Conservation (phyloP, 1,284 basidiomycete genomes). For the Termitomyces sp. region DNA sequence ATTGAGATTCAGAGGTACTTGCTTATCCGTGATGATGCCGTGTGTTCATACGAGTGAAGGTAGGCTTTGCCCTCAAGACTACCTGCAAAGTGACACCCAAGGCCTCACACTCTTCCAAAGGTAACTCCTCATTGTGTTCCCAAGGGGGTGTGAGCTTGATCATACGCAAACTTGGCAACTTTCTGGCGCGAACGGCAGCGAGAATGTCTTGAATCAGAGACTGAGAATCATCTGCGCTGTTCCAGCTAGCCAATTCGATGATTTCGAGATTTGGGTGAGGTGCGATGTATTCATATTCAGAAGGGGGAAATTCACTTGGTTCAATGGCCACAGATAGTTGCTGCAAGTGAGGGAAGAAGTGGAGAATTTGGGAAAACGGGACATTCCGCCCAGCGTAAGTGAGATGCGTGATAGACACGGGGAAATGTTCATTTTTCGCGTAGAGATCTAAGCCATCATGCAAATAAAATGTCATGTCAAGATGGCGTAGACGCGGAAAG, state of each 20-base stretch:
- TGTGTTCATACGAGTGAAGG: too few species aligned
- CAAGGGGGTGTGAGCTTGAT: not conserved
- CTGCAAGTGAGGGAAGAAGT: not conserved
- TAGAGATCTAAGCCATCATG: not conserved
- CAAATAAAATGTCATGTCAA: not conserved
- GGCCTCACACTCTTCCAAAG: too few species aligned
- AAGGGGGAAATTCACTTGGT: too few species aligned
- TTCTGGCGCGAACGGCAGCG: not conserved
- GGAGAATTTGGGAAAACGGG: not conserved
- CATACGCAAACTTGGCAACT: not conserved
- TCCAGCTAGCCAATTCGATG: not conserved
- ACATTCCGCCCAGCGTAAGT: not conserved
- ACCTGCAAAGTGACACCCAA: too few species aligned
- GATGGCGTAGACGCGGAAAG: not conserved
- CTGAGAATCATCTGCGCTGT: not conserved
- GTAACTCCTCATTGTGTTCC: too few species aligned
- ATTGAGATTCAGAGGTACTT: too few species aligned
- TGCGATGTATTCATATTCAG: too few species aligned
- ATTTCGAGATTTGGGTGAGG: too few species aligned
- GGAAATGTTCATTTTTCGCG: not conserved
- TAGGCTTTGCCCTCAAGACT: too few species aligned
- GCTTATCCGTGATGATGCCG: too few species aligned
- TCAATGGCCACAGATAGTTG: not conserved
- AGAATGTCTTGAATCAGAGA: not conserved
- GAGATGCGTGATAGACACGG: not conserved